A percentile compares a stretch with the other conserved stretches of the same genome.
Evolutionary conservation across 495 filamentous ascomycete species (phyloP).

Genomic region (Cairneyella variabilis): DNA sequence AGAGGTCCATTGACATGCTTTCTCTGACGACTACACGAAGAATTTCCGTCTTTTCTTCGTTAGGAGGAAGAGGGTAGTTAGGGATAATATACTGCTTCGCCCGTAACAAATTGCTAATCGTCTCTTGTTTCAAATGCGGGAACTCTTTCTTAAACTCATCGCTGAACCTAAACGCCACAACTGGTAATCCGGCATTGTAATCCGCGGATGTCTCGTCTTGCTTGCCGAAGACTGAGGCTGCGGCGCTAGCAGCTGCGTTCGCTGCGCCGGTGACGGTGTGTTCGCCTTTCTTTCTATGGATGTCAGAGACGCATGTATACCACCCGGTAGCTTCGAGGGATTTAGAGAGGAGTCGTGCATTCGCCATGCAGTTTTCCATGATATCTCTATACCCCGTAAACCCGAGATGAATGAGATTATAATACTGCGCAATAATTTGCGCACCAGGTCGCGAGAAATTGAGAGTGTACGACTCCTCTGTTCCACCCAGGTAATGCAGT

Average conservation of each 20-base stretch:
- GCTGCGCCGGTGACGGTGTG: constrained; percentile 29
- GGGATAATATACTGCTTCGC: constrained; percentile 74
- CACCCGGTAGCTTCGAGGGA: constrained; percentile 66
- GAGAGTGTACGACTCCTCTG: constrained; percentile 68
- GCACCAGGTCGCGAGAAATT: constrained; percentile 74
- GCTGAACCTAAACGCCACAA: constrained; percentile 64
- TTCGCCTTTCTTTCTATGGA: constrained; percentile 50
- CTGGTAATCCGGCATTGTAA: constrained; percentile 66
- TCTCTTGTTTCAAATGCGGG: constrained; percentile 63
- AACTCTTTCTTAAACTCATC: constrained; percentile 59
- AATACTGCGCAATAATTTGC: constrained; percentile 73
- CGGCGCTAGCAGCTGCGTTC: constrained; percentile 29
- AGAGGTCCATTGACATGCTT: constrained; percentile 63
- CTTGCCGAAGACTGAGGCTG: constrained; percentile 33
- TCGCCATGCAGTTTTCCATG: constrained; percentile 69
- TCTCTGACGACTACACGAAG: constrained; percentile 66
- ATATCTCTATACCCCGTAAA: constrained; percentile 60
- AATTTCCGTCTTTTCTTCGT: constrained; percentile 61
- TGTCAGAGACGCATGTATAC: constrained; percentile 67
- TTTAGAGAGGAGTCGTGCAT: constrained; percentile 63
- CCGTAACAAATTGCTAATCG: constrained; percentile 60
- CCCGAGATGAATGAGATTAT: constrained; percentile 71
- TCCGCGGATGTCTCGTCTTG: constrained; percentile 49
- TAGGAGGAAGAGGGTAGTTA: constrained; percentile 68
- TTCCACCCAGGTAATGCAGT: constrained; percentile 71